These are phyloP conservation scores for Naganishia sp. DNA, from an alignment of 1,284 basidiomycete species.

Conservation along the genomic window DNA sequence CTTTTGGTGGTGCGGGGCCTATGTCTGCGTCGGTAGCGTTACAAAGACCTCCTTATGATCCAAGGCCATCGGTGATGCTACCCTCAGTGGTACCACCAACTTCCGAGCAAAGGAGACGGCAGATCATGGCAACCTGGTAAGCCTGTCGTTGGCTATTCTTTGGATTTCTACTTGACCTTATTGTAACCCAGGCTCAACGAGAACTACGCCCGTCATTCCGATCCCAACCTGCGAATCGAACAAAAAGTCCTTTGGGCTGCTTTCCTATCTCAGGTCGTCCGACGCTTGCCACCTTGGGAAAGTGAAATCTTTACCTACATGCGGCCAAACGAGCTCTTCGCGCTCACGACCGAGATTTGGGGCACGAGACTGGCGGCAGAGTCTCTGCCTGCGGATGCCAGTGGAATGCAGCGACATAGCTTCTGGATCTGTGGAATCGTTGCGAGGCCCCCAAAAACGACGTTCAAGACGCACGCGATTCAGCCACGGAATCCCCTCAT, in stretches of 20 bases:
- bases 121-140: slow-evolving; percentile 17
- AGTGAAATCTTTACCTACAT: slow-evolving; percentile 23
- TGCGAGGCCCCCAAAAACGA: background rate
- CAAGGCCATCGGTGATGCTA: slow-evolving; percentile 7
- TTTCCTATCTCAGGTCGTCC: slow-evolving; percentile 18
- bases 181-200: slow-evolving; percentile 5
- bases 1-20: background rate
- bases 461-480: slow-evolving; percentile 8
- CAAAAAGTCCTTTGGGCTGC: slow-evolving; percentile 20
- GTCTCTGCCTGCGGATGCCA: background rate
- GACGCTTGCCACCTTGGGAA: slow-evolving; percentile 16
- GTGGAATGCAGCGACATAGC: slow-evolving; percentile 1
- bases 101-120: slow-evolving; percentile 18
- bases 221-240: slow-evolving; percentile 22
- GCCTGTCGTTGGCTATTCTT: background rate
- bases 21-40: background rate
- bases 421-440: slow-evolving; percentile 28
- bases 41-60: background rate
- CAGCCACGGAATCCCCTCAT: slow-evolving; percentile 22
- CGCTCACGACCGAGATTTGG: slow-evolving; percentile 23
- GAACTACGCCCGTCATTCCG: slow-evolving; percentile 17
- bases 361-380: slow-evolving; percentile 11
- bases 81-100: background rate
- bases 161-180: background rate
- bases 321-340: slow-evolving; percentile 23